Conservation (phyloP, 1,139 yeast genomes). For the Pichia sp. region DNA sequence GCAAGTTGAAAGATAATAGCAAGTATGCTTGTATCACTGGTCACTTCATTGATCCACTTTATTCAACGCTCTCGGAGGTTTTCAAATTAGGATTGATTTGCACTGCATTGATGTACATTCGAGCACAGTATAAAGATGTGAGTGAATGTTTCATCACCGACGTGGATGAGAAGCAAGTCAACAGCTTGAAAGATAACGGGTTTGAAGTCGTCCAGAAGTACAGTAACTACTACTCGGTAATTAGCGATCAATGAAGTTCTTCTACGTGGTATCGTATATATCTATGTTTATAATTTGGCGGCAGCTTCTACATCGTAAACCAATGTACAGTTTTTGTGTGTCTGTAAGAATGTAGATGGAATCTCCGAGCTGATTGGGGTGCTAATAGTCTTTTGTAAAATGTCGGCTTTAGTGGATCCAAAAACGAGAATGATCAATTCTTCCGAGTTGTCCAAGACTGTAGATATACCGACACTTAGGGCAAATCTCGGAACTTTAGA, state of each 20-base stretch:
- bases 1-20: not conserved
- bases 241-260: not conserved
- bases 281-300: too few species aligned
- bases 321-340: constrained; percentile 37
- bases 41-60: constrained; percentile 50
- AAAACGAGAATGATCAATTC: constrained; percentile 45
- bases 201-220: constrained; percentile 9
- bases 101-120: constrained; percentile 51
- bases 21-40: constrained; percentile 53
- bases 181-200: constrained; percentile 13
- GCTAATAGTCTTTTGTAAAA: constrained; percentile 37
- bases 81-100: constrained; percentile 54
- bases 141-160: constrained; percentile 21
- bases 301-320: constrained; percentile 33
- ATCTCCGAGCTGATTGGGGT: constrained; percentile 33
- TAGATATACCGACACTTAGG: constrained; percentile 53
- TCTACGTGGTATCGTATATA: too few species aligned
- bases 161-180: constrained; percentile 10
- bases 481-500: constrained; percentile 49
- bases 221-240: constrained; percentile 8
- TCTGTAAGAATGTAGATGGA: constrained; percentile 44
- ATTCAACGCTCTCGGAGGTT: constrained; percentile 47
- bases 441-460: constrained; percentile 51
- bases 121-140: constrained; percentile 20
- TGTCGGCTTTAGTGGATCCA: constrained; percentile 38